Evolutionary conservation across 306 rosid genomes (phyloP).

Genomic region (Quercus ilex): DNA sequence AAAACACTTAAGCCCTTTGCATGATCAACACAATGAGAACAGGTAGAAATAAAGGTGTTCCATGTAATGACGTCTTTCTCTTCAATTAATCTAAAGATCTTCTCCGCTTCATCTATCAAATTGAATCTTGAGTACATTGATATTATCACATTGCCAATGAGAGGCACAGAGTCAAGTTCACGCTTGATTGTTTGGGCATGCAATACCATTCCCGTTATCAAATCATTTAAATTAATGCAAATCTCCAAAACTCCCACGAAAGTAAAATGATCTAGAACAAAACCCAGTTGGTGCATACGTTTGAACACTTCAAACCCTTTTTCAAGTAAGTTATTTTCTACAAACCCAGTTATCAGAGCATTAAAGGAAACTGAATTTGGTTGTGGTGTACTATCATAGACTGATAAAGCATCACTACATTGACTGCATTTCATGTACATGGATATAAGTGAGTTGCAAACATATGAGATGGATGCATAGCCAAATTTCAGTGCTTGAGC

Average conservation of each 20-base stretch:
- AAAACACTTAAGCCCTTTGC: constrained; percentile 23
- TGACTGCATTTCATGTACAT: constrained; percentile 44
- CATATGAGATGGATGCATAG: constrained; percentile 33
- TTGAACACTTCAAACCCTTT: constrained; percentile 37
- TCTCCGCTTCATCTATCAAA: constrained; percentile 34
- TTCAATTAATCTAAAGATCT: constrained; percentile 32
- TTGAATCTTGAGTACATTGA: constrained; percentile 30
- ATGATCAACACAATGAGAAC: constrained; percentile 27
- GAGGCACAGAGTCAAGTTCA: constrained; percentile 26
- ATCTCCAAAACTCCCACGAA: constrained; percentile 26
- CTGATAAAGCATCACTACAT: constrained; percentile 33
- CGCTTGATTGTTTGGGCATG: constrained; percentile 40
- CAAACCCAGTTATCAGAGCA: constrained; percentile 35
- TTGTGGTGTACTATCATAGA: constrained; percentile 13
- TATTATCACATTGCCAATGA: constrained; percentile 37
- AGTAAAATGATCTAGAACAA: constrained; percentile 37
- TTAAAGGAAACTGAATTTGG: constrained; percentile 36
- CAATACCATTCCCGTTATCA: constrained; percentile 27
- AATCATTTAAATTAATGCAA: constrained; percentile 22
- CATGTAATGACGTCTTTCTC: constrained; percentile 39
- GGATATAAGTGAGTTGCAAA: constrained; percentile 40
- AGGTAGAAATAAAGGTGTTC: constrained; percentile 34
- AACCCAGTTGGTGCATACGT: constrained; percentile 25
- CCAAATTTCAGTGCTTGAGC: constrained; percentile 33
- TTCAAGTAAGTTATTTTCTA: constrained; percentile 29